A percentile compares a stretch with the other conserved stretches of the same genome.
Evolutionary conservation across 2,329 filamentous ascomycete species (phyloP).

Genomic region (Amesomyces nigricolor): DNA sequence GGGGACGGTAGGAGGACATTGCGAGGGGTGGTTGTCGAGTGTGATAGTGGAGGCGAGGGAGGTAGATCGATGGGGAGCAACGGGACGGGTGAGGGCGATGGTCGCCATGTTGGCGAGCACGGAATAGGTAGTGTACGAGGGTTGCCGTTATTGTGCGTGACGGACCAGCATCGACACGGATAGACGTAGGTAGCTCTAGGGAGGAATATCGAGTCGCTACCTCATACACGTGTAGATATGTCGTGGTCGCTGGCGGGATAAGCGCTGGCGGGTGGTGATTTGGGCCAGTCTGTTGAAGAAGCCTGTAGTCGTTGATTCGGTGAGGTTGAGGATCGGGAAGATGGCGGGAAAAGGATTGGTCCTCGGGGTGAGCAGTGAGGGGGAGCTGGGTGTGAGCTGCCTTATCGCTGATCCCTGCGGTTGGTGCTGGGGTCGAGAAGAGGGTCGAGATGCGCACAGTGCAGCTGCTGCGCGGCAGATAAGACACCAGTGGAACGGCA

Average conservation of each 20-base stretch:
- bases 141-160: background rate
- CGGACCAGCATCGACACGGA: constrained; percentile 1
- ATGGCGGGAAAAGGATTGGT: background rate
- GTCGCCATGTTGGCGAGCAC: constrained; percentile 43
- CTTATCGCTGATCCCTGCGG: constrained; percentile 27
- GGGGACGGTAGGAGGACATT: constrained; percentile 50
- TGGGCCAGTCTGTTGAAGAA: constrained; percentile 10
- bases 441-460: constrained; percentile 7
- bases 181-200: too few species aligned
- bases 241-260: too few species aligned
- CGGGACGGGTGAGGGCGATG: constrained; percentile 42
- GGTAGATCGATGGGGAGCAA: constrained; percentile 31
- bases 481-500: constrained; percentile 22
- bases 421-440: constrained; percentile 10
- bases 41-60: constrained; percentile 31
- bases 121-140: background rate
- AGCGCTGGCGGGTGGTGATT: background rate
- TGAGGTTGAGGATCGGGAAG: background rate
- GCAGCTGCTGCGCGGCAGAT: constrained; percentile 22
- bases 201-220: too few species aligned
- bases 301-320: background rate
- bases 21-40: constrained; percentile 33
- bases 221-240: background rate
- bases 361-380: constrained; percentile 8
- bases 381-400: constrained; percentile 15